Evolutionary conservation across 2,329 filamentous ascomycete genomes (phyloP), one percentile per base, ranked within the genome.

Genomic region (Diaporthe eres): DNA sequence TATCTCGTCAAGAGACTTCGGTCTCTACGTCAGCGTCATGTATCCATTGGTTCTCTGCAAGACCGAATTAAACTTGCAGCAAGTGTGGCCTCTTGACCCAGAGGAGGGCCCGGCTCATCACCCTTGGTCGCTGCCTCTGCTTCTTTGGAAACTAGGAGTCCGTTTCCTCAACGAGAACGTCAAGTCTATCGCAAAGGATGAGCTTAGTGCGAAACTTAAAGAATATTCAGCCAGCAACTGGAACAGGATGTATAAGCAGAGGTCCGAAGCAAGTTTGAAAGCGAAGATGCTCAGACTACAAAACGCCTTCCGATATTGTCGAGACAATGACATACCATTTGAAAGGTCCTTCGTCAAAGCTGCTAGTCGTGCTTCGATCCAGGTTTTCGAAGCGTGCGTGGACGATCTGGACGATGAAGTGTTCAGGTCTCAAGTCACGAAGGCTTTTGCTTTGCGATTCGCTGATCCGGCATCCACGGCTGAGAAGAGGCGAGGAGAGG

Each of bases 1-100:
- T 61, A 28, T 80, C 6, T 15, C 71, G 31, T 37, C 28, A 74
- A 75, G 1, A 1, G 75, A 78, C 22, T 79, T 81, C 72, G 79
- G 79, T 15, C 72, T 78, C 6, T 81, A 79, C 74, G 77, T 79
- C 19, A 78, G 79, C 37, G 71, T 79, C 67, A 61, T 80, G 22
- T 81, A 81, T 72, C 51, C 42, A 1, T 2, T 22, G 31, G 19
- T 22, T 28, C 25, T 74, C 39, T 31, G 71, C 75, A 6, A 8
- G 19, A 15, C 3, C 1, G 4, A 31, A 9, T 4, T 53, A 31
- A 12, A 1, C 5, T n/a, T 51, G 63, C 13, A 4, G 17, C 19
- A 68, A 15, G 12, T 31, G 28, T 31, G 28, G 28, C 28, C 28
- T 31, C 28, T 31, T 31, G 28, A 31, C 28, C 28, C 28, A 3